Evolutionary conservation across 2,329 filamentous ascomycete genomes (phyloP).

Genomic region (Aspergillus aculeatus): DNA sequence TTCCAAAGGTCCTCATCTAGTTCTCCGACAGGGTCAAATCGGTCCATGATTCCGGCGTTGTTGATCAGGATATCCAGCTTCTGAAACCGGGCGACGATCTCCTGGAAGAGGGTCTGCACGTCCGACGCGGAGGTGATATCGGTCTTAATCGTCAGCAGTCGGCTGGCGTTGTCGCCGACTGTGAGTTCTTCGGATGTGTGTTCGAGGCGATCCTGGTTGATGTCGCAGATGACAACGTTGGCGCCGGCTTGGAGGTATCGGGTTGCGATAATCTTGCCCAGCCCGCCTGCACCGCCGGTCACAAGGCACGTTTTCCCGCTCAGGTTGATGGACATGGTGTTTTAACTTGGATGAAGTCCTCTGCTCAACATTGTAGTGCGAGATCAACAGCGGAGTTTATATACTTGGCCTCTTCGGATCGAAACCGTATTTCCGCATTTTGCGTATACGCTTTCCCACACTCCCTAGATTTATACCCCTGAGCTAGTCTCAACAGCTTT

Average conservation of each 20-base stretch:
- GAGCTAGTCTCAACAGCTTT: too few species aligned
- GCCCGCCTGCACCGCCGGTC: conserved; percentile 39
- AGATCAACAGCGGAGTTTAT: neutral
- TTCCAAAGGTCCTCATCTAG: conserved; percentile 52
- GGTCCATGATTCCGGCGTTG: conserved; percentile 59
- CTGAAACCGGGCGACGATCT: conserved; percentile 38
- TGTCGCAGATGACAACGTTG: conserved; percentile 40
- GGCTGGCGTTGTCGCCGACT: conserved; percentile 9
- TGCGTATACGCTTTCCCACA: too few species aligned
- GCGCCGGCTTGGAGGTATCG: conserved; percentile 37
- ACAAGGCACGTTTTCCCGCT: conserved; percentile 31
- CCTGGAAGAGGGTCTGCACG: conserved; percentile 39
- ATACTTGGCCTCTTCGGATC: too few species aligned
- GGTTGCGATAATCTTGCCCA: conserved; percentile 40
- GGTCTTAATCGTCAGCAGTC: conserved; percentile 30
- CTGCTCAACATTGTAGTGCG: neutral
- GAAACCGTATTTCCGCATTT: too few species aligned
- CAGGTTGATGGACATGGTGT: conserved; percentile 7
- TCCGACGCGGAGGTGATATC: conserved; percentile 40
- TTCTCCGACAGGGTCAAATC: conserved; percentile 53
- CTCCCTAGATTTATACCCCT: too few species aligned
- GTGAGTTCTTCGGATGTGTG: conserved; percentile 25
- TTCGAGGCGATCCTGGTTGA: conserved; percentile 31
- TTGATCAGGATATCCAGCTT: conserved; percentile 60
- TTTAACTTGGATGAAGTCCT: neutral